phyloP scores from a whole-genome alignment of 148 eudicot species.

The Euryodendron excelsum region DNA sequence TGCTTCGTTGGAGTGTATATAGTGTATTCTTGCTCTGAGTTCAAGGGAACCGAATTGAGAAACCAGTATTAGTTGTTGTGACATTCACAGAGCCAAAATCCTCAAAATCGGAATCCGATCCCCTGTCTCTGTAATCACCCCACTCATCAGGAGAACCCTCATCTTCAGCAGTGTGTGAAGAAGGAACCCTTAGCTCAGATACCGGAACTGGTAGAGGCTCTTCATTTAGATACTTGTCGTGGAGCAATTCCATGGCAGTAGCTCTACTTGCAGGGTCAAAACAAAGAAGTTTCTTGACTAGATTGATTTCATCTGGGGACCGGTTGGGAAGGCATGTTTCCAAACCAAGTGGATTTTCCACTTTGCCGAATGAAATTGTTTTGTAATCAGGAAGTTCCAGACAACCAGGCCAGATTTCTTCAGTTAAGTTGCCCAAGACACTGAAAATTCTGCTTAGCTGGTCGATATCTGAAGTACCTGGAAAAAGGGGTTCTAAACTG shows the following conservation, averaged over 20 bases:
- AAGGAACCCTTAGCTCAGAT: slow-evolving; percentile 66
- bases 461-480: slow-evolving; percentile 86
- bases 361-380: slow-evolving; percentile 53
- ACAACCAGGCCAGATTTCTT: slow-evolving; percentile 79
- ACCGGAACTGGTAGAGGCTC: slow-evolving; percentile 70
- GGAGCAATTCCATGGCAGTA: slow-evolving; percentile 85
- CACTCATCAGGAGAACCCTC: slow-evolving; percentile 52
- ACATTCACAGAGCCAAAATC: slow-evolving; percentile 58
- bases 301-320: slow-evolving; percentile 57
- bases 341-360: slow-evolving; percentile 66
- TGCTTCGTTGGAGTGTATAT: neutral
- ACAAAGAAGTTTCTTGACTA: slow-evolving; percentile 68
- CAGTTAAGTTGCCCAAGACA: slow-evolving; percentile 68
- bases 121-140: slow-evolving; percentile 42
- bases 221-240: slow-evolving; percentile 74
- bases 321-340: slow-evolving; percentile 59
- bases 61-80: slow-evolving; percentile 52
- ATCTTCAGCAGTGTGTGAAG: slow-evolving; percentile 33
- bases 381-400: slow-evolving; percentile 72
- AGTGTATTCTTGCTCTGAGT: neutral
- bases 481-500: slow-evolving; percentile 70
- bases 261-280: slow-evolving; percentile 80
- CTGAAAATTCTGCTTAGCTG: slow-evolving; percentile 70
- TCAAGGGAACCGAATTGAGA: slow-evolving; percentile 69
- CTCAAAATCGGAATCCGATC: slow-evolving; percentile 76